Evolutionary conservation across 2,329 filamentous ascomycete species (phyloP).

Genomic region (Sporothrix pallida): DNA sequence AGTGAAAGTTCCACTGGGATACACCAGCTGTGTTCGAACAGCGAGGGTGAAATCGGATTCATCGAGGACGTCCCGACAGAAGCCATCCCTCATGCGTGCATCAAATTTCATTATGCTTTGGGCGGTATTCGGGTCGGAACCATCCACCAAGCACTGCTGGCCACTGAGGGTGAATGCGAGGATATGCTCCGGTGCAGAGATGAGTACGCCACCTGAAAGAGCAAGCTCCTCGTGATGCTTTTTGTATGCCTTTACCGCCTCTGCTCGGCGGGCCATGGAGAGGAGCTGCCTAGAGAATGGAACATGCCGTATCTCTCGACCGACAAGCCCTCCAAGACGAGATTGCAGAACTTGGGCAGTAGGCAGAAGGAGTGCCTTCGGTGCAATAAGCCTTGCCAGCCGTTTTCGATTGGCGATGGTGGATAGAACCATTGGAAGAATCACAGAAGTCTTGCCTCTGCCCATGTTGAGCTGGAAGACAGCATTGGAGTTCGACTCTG

Average conservation of each 20-base stretch:
- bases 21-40: conserved; percentile 62
- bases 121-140: conserved; percentile 48
- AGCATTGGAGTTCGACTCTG: conserved; percentile 58
- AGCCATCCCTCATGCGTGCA: conserved; percentile 51
- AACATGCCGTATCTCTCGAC: conserved; percentile 60
- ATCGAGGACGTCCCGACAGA: conserved; percentile 66
- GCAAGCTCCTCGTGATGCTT: conserved; percentile 48
- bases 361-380: conserved; percentile 61
- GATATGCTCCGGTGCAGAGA: conserved; percentile 67
- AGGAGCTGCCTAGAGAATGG: conserved; percentile 62
- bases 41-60: conserved; percentile 65
- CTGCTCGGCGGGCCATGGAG: conserved; percentile 43
- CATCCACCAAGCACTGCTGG: conserved; percentile 60
- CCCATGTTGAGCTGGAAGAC: conserved; percentile 73
- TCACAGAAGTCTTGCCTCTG: conserved; percentile 64
- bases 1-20: conserved; percentile 57
- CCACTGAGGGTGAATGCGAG: conserved; percentile 69
- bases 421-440: conserved; percentile 59
- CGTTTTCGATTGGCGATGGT: conserved; percentile 52
- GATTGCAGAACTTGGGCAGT: conserved; percentile 62
- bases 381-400: conserved; percentile 61
- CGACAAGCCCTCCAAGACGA: conserved; percentile 60
- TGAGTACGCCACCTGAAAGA: conserved; percentile 57
- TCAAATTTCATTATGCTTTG: conserved; percentile 58
- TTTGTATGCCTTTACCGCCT: conserved; percentile 47